Conservation (phyloP, 2,329 filamentous ascomycete genomes). For the Pezicula carpinea region DNA sequence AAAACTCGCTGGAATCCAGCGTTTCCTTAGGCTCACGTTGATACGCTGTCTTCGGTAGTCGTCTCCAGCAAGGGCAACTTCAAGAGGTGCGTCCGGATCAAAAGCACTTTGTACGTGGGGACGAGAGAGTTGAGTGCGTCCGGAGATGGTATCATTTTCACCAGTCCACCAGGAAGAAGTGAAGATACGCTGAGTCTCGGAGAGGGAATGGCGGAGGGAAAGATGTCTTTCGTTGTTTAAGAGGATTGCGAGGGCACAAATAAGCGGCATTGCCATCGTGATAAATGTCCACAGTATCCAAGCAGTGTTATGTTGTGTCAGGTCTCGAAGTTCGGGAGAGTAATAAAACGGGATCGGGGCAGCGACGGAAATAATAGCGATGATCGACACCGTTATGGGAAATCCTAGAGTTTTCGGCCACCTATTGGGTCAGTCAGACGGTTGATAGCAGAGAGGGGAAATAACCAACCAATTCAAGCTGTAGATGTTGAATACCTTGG, state of each 20-base stretch:
- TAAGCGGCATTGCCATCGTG: conserved; percentile 65
- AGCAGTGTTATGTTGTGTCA: conserved; percentile 59
- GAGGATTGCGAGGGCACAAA: conserved; percentile 59
- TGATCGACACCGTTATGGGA: conserved; percentile 56
- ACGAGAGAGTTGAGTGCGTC: conserved; percentile 35
- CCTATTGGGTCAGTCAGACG: conserved; percentile 22
- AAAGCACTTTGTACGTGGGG: conserved; percentile 29
- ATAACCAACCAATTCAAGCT: conserved; percentile 55
- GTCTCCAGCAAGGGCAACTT: conserved; percentile 24
- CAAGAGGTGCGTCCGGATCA: conserved; percentile 26
- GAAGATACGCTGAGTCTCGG: conserved; percentile 64
- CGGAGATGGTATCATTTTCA: conserved; percentile 40
- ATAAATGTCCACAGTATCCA: conserved; percentile 69
- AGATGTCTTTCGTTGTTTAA: conserved; percentile 61
- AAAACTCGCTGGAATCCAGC: conserved; percentile 62
- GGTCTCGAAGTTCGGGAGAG: conserved; percentile 44
- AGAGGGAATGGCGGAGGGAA: conserved; percentile 53
- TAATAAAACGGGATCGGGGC: conserved; percentile 58
- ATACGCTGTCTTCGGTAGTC: conserved; percentile 11
- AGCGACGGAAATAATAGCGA: conserved; percentile 55
- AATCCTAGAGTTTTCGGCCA: conserved; percentile 63
- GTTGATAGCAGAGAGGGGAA: neutral
- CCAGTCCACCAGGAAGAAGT: conserved; percentile 63
- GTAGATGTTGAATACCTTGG: conserved; percentile 68
- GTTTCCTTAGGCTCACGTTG: conserved; percentile 22